Conservation (phyloP, 352 stramenopile genomes). For the Stramenopiles sp. region DNA sequence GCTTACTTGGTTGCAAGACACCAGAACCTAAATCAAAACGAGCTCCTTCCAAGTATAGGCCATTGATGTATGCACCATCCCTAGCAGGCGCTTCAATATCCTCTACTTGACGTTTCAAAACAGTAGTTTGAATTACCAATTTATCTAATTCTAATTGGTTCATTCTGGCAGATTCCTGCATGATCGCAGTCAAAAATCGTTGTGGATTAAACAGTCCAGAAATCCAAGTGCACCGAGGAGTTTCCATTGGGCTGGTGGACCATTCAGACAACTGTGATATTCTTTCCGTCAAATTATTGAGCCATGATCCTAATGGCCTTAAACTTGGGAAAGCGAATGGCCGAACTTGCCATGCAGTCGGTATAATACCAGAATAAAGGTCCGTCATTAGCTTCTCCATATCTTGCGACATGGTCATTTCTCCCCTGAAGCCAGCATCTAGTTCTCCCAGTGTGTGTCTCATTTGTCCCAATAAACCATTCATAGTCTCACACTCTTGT, state of each 20-base stretch:
- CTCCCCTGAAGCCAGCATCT: slow-evolving; percentile 55
- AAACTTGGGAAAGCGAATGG: slow-evolving; percentile 43
- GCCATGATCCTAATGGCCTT: slow-evolving; percentile 48
- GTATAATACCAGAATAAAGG: slow-evolving; percentile 50
- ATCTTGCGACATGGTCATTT: slow-evolving; percentile 55
- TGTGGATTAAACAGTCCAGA: slow-evolving; percentile 55
- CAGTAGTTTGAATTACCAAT: slow-evolving; percentile 45
- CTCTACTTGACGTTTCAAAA: slow-evolving; percentile 60
- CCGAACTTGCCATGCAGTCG: slow-evolving; percentile 41
- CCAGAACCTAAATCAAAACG: slow-evolving; percentile 54
- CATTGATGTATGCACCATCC: slow-evolving; percentile 66
- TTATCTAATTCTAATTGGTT: slow-evolving; percentile 56
- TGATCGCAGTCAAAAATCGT: slow-evolving; percentile 52
- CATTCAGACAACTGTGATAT: slow-evolving; percentile 63
- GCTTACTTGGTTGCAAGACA: slow-evolving; percentile 42
- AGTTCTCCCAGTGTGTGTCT: slow-evolving; percentile 47
- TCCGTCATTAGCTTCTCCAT: slow-evolving; percentile 57
- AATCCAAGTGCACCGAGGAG: slow-evolving; percentile 55
- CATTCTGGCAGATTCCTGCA: slow-evolving; percentile 41
- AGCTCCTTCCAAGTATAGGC: slow-evolving; percentile 63
- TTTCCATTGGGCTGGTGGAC: slow-evolving; percentile 42
- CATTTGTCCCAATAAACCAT: slow-evolving; percentile 48
- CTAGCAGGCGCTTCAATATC: slow-evolving; percentile 43
- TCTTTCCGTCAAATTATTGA: slow-evolving; percentile 53
- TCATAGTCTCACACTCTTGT: slow-evolving; percentile 69